These are phyloP conservation scores for Taiozyma onychis DNA, from an alignment of 1,139 yeast species.

Conservation along the genomic window DNA sequence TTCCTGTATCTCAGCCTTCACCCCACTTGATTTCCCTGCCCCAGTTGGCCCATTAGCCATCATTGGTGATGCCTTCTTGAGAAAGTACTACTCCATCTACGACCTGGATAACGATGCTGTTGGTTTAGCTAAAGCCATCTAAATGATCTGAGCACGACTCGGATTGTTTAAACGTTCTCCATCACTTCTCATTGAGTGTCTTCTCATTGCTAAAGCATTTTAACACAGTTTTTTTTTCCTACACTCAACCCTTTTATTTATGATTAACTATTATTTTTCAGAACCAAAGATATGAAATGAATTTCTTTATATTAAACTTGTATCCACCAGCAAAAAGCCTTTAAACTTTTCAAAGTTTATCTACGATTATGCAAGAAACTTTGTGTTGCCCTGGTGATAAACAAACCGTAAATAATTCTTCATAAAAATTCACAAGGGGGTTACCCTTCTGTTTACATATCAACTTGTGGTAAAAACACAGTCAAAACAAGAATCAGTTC, in stretches of 20 bases:
- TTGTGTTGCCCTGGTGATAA: background rate
- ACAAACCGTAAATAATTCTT: background rate
- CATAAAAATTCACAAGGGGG: background rate
- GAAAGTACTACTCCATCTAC: constrained; percentile 89
- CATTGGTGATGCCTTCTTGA: constrained; percentile 94
- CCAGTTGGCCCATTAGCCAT: constrained; percentile 96
- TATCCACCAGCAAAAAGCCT: too few species aligned
- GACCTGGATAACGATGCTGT: constrained; percentile 87
- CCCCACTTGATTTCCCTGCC: constrained; percentile 95
- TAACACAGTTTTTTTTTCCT: background rate
- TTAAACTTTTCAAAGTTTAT: background rate
- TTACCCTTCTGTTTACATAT: background rate
- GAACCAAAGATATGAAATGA: background rate
- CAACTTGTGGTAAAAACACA: background rate
- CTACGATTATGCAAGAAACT: background rate
- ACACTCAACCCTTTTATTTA: background rate
- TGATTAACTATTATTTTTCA: background rate
- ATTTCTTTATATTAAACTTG: too few species aligned
- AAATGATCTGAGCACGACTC: constrained; percentile 9
- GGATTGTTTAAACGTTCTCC: background rate
- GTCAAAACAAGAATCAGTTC: background rate
- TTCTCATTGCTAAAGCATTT: background rate
- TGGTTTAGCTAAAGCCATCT: constrained; percentile 77
- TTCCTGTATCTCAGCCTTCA: constrained; percentile 90
- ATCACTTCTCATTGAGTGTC: background rate